These are phyloP conservation scores for Borovskyia barvae DNA, from an alignment of 208 protist species.

Conservation along the genomic window DNA sequence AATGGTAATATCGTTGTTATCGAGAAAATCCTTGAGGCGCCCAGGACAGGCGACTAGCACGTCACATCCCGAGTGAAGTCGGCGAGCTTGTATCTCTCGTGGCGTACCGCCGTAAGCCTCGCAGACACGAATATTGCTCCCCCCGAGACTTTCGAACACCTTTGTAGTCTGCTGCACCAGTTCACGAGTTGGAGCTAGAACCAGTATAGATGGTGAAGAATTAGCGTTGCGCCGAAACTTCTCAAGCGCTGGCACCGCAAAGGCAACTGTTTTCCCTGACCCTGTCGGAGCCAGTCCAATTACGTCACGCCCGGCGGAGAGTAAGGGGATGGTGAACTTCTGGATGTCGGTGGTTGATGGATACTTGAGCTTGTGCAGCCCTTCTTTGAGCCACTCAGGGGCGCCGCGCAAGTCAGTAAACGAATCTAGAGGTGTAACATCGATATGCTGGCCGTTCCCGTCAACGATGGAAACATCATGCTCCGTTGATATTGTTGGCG, in stretches of 20 bases:
- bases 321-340: slow-evolving; percentile 78
- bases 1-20: slow-evolving; percentile 90
- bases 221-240: slow-evolving; percentile 41
- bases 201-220: slow-evolving; percentile 87
- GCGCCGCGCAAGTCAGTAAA: slow-evolving; percentile 57
- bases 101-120: slow-evolving; percentile 82
- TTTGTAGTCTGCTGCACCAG: slow-evolving; percentile 98
- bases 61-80: slow-evolving; percentile 74
- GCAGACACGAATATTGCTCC: slow-evolving; percentile 53
- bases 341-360: slow-evolving; percentile 86
- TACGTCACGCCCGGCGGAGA: slow-evolving; percentile 92
- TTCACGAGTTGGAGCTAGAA: slow-evolving; percentile 98
- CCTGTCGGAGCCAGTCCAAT: slow-evolving; percentile 97
- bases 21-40: slow-evolving; percentile 94
- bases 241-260: slow-evolving; percentile 94
- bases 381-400: slow-evolving; percentile 67
- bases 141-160: slow-evolving; percentile 80
- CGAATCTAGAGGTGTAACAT: slow-evolving; percentile 50
- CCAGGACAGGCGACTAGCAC: slow-evolving; percentile 98
- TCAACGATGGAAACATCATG: slow-evolving; percentile 60
- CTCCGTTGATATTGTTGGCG: slow-evolving; percentile 1
- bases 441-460: slow-evolving; percentile 35
- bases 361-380: slow-evolving; percentile 50
- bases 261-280: slow-evolving; percentile 98
- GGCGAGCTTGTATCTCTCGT: slow-evolving; percentile 57